Evolutionary conservation across 257 asterid genomes (phyloP).

Genomic region (Ehretia macrophylla): DNA sequence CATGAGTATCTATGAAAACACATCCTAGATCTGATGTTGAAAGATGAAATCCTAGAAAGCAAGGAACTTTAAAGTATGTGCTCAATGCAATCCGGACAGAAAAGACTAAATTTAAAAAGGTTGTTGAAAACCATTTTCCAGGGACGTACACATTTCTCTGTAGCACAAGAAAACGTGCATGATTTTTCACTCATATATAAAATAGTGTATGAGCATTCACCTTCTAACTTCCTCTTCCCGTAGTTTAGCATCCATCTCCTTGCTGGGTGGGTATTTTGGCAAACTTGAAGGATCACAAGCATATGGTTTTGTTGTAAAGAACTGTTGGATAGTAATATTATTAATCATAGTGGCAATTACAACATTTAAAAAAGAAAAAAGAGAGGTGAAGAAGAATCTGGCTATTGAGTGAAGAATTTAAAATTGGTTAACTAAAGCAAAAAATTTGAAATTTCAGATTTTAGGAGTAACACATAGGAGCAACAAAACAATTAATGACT

Average conservation of each 20-base stretch:
- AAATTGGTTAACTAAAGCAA: too few species aligned
- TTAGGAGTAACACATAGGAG: too few species aligned
- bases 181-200: constrained; percentile 6
- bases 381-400: not conserved
- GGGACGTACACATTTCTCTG: too few species aligned
- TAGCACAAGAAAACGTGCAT: too few species aligned
- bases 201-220: constrained; percentile 29
- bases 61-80: too few species aligned
- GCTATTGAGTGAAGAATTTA: not conserved
- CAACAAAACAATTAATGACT: too few species aligned
- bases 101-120: too few species aligned
- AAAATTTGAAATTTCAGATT: too few species aligned
- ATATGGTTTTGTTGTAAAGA: constrained; percentile 62
- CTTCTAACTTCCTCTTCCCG: constrained; percentile 84
- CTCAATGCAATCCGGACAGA: too few species aligned
- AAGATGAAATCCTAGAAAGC: too few species aligned
- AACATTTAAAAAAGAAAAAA: not conserved
- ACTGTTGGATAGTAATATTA: constrained; percentile 35
- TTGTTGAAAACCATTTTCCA: not conserved
- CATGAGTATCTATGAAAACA: not conserved
- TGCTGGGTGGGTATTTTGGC: constrained; percentile 93
- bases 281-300: constrained; percentile 83
- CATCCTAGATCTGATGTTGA: not conserved
- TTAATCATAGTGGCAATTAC: constrained; percentile 9
- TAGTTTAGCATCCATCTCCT: constrained; percentile 93